phyloP scores from a whole-genome alignment of 768 basidiomycete genomes.

The Saitozyma sp. region DNA sequence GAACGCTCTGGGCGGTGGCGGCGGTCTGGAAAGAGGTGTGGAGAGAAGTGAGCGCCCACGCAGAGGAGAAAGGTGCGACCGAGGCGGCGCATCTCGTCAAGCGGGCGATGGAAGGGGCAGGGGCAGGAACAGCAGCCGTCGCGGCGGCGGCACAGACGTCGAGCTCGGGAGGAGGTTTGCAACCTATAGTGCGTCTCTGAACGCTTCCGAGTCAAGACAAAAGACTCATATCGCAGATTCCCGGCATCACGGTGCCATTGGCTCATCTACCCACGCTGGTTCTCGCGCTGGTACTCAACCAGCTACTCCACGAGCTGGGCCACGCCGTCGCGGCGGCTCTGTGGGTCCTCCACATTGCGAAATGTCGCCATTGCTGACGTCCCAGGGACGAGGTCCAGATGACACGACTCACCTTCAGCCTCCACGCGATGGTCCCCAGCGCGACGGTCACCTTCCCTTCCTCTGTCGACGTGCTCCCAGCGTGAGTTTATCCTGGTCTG shows the following conservation, averaged over 20 bases:
- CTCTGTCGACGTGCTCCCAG: slow-evolving; percentile 54
- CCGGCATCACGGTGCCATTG: slow-evolving; percentile 78
- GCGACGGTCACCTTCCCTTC: slow-evolving; percentile 69
- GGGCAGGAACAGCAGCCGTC: neutral
- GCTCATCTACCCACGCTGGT: slow-evolving; percentile 68
- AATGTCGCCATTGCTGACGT: neutral
- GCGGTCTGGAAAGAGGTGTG: slow-evolving; percentile 39
- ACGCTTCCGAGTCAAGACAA: neutral
- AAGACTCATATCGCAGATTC: slow-evolving; percentile 60
- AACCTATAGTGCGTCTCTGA: slow-evolving; percentile 31
- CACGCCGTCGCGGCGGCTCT: slow-evolving; percentile 74
- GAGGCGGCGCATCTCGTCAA: slow-evolving; percentile 7
- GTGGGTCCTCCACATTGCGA: slow-evolving; percentile 55
- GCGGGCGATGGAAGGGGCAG: slow-evolving; percentile 5
- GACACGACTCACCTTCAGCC: slow-evolving; percentile 62
- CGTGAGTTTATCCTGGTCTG: slow-evolving; percentile 39
- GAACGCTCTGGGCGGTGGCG: slow-evolving; percentile 20
- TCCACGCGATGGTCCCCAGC: slow-evolving; percentile 68
- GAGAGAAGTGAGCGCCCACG: slow-evolving; percentile 31
- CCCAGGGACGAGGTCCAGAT: slow-evolving; percentile 67
- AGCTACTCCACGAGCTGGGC: slow-evolving; percentile 76
- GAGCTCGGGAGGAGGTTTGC: slow-evolving; percentile 19
- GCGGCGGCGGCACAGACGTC: neutral
- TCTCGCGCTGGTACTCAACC: slow-evolving; percentile 63
- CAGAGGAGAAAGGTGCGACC: slow-evolving; percentile 8